Percentiles rank a stretch among this genome's conserved stretches.
These are phyloP conservation scores for Aureobasidium sp. DNA, from an alignment of 2,329 filamentous ascomycete species.

Conservation along the genomic window DNA sequence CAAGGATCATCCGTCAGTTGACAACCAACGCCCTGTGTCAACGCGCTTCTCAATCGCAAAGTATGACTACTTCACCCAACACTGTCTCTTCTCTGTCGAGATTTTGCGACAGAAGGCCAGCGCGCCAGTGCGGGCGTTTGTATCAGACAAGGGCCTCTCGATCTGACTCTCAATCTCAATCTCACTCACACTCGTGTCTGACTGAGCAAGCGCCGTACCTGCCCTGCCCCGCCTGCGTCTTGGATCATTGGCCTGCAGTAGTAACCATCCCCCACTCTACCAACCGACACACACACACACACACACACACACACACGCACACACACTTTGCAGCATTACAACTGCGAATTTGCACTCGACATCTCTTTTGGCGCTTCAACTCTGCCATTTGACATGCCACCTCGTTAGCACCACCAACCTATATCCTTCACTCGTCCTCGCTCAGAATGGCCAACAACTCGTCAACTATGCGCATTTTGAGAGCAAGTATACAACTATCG, in stretches of 20 bases:
- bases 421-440: neutral
- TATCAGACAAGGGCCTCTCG: neutral
- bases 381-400: slow-evolving; percentile 4
- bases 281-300: neutral
- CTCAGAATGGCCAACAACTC: slow-evolving; percentile 71
- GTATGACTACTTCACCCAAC: neutral
- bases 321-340: neutral
- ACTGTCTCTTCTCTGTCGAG: neutral
- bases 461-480: slow-evolving; percentile 79
- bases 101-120: neutral
- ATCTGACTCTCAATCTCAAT: neutral
- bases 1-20: neutral
- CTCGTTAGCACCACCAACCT: neutral
- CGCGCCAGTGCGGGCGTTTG: neutral
- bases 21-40: neutral
- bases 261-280: neutral
- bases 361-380: neutral
- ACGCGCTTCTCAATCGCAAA: neutral
- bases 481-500: slow-evolving; percentile 45
- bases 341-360: neutral
- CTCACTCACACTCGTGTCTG: neutral
- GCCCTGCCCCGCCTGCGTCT: neutral
- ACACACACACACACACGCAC: too few species aligned
- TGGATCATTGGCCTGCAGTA: neutral
- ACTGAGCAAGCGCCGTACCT: slow-evolving; percentile 2